phyloP scores from a whole-genome alignment of 495 filamentous ascomycete species.

The Astrothelium macrocarpum region DNA sequence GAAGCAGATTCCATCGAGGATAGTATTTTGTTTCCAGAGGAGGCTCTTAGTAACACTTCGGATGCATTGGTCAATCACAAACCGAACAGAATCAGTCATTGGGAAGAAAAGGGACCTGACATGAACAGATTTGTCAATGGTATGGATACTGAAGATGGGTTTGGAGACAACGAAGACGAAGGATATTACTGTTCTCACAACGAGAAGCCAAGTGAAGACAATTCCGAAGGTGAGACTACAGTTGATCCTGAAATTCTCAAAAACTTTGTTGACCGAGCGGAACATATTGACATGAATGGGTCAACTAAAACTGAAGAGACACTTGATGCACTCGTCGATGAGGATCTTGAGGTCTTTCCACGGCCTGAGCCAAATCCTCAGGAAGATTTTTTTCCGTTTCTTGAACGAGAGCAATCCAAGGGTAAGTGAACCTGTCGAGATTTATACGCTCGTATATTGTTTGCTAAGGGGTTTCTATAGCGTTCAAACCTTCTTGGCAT shows the following conservation, averaged over 20 bases:
- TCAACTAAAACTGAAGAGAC: too few species aligned
- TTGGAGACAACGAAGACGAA: conserved; percentile 17
- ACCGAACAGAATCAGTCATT: conserved; percentile 30
- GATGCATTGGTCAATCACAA: conserved; percentile 33
- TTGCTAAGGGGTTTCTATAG: conserved; percentile 18
- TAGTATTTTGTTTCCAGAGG: conserved; percentile 38
- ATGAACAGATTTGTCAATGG: conserved; percentile 24
- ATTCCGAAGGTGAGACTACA: conserved; percentile 6
- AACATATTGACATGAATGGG: neutral
- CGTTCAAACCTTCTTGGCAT: conserved; percentile 38
- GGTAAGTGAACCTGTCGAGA: conserved; percentile 14
- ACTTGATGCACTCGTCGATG: neutral
- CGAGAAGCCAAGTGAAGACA: conserved; percentile 12
- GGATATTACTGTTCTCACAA: conserved; percentile 16
- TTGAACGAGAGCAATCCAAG: conserved; percentile 32
- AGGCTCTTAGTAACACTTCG: conserved; percentile 20
- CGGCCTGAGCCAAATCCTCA: conserved; percentile 8
- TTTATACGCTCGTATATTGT: neutral
- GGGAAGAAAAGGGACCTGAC: conserved; percentile 25
- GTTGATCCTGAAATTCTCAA: neutral
- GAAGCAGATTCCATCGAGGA: conserved; percentile 41
- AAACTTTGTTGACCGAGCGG: neutral
- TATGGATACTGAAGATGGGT: conserved; percentile 21
- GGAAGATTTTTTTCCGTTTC: conserved; percentile 18
- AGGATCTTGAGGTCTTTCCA: conserved; percentile 1